Evolutionary conservation across 2,329 filamentous ascomycete genomes (phyloP).

Genomic region (Zymoseptoria brevis): DNA sequence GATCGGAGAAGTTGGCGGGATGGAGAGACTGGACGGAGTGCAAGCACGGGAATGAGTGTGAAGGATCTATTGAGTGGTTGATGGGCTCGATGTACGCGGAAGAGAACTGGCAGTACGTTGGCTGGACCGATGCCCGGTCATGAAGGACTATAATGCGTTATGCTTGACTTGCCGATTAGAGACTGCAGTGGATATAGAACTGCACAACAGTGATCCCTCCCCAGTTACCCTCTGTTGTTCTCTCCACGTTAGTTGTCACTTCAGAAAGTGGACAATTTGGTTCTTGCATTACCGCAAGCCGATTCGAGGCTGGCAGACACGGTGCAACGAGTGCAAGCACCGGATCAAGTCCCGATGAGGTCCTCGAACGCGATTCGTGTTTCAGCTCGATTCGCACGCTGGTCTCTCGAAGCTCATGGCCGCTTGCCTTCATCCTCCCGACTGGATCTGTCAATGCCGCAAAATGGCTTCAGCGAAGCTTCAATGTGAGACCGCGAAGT

Average conservation of each 20-base stretch:
- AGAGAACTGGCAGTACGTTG: background rate
- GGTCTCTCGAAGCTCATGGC: background rate
- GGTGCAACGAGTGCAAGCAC: background rate
- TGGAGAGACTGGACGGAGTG: slow-evolving; percentile 5
- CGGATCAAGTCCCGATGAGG: background rate
- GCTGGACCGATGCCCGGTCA: background rate
- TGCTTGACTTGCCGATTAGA: background rate
- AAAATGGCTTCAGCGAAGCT: background rate
- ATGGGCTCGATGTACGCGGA: background rate
- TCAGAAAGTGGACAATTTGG: background rate
- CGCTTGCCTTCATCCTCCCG: too few species aligned
- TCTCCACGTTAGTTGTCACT: background rate
- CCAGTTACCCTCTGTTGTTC: background rate
- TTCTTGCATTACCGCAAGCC: background rate
- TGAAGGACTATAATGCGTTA: background rate
- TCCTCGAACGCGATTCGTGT: background rate
- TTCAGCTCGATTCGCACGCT: background rate
- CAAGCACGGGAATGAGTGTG: slow-evolving; percentile 36
- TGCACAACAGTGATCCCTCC: background rate
- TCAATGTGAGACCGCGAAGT: background rate
- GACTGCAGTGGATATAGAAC: background rate
- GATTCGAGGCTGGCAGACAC: background rate
- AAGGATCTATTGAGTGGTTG: slow-evolving; percentile 37
- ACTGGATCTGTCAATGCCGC: background rate
- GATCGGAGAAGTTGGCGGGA: slow-evolving; percentile 49